Percentiles rank a stretch among this genome's conserved stretches.
phyloP scores from a whole-genome alignment of 1,139 yeast genomes.

The Suhomyces ambrosiae region DNA sequence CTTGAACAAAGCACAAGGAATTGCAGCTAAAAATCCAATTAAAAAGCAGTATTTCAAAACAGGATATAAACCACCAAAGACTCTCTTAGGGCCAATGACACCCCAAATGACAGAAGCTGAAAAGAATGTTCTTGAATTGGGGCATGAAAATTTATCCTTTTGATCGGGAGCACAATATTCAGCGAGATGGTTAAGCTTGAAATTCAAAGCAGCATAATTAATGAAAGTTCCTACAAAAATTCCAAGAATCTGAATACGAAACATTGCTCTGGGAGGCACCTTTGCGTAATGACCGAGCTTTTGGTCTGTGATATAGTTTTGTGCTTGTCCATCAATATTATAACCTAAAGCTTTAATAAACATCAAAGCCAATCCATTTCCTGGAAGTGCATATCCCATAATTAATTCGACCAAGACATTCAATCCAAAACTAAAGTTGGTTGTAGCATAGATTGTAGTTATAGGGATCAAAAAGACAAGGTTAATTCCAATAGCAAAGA shows the following conservation, averaged over 20 bases:
- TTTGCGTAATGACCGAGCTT: constrained; percentile 64
- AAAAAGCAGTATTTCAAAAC: constrained; percentile 53
- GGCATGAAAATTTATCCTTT: constrained; percentile 49
- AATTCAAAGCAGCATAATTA: constrained; percentile 54
- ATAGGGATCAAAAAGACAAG: constrained; percentile 40
- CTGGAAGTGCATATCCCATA: constrained; percentile 43
- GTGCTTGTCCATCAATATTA: constrained; percentile 59
- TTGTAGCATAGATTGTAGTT: constrained; percentile 39
- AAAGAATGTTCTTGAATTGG: constrained; percentile 48
- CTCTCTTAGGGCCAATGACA: constrained; percentile 58
- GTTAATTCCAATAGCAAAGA: constrained; percentile 38
- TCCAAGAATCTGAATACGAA: constrained; percentile 58
- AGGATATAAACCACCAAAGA: constrained; percentile 52
- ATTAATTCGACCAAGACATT: constrained; percentile 44
- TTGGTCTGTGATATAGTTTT: constrained; percentile 54
- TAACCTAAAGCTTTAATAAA: constrained; percentile 42
- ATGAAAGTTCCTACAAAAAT: constrained; percentile 47
- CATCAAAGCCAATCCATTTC: constrained; percentile 41
- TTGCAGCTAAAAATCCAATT: constrained; percentile 48
- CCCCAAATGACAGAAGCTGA: constrained; percentile 69
- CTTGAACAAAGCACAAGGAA: constrained; percentile 31
- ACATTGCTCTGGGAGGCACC: constrained; percentile 62
- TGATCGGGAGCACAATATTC: constrained; percentile 51
- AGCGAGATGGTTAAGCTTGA: constrained; percentile 48
- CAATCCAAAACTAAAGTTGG: constrained; percentile 41